Base-by-base conservation (phyloP, 345 rosid genomes). In the Aquilaria yunnanensis region DNA sequence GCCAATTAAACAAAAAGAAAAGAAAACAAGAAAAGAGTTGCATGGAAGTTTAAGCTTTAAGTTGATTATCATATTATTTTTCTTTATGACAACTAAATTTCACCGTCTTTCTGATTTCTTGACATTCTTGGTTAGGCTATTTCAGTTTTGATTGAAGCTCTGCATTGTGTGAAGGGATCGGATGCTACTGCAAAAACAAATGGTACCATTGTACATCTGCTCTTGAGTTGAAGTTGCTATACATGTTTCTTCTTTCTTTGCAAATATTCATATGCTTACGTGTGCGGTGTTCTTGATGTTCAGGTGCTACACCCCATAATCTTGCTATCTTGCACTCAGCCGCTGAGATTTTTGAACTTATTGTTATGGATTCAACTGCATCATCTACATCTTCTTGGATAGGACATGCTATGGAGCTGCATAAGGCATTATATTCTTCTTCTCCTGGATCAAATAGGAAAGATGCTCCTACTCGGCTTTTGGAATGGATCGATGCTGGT, bases 401-500 rank as follows among this genome's bases (percentile, higher is more conserved):
- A 59, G 90, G 80, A 66, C 81, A 88, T 80, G 96, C 97, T 52
- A 75, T 84, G 60, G 90, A 86, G 69, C 94, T 93, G 73, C 92
- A 93, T 66, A 82, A 83, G 74, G 99, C 92, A 47, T 77, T 93
- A 59, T 86, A 87, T 81, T 81, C 92, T 64, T 84, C 96, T 66
- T 94, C 96, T 61, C 95, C 83, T 46, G 99, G 97, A 64, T 86
- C 99, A 47, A 94, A 86, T 75, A 86, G 85, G 67, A 94, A 90
- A 78, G 96, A 90, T 74, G 89, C 96, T 66, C 99, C 97, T 57
- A 77, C 92, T 63, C 80, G 99, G 69, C 78, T 90, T 69, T 75
- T 93, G 76, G 96, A 88, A 60, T 94, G 96, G 96, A 82, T 90
- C 67, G 99, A 94, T 86, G 89, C 95, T 73, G 95, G 89, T 54